Evolutionary conservation across 306 rosid species (phyloP).

Genomic region (Malus fusca): DNA sequence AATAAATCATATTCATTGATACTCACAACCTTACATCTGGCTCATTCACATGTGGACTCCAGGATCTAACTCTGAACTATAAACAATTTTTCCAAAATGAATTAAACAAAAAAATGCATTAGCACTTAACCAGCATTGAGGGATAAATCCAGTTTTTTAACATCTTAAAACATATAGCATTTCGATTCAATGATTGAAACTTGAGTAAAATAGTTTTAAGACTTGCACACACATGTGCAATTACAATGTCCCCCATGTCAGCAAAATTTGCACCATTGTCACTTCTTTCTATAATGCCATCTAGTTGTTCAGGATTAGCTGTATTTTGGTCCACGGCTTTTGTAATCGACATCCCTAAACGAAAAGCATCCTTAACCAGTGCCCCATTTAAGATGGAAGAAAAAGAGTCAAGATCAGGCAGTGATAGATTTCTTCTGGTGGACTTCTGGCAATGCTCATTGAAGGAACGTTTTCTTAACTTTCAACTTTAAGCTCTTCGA

Average conservation of each 20-base stretch:
- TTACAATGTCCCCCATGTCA: no score
- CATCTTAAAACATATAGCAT: neutral
- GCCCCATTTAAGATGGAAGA: constrained; percentile 54
- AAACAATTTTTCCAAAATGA: constrained; percentile 8
- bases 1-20: no score
- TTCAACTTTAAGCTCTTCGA: constrained; percentile 58
- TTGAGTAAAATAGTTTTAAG: no score
- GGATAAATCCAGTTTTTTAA: neutral
- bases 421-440: constrained; percentile 62
- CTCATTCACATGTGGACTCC: constrained; percentile 18
- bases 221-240: no score
- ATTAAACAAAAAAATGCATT: neutral
- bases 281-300: constrained; percentile 20
- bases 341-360: no score
- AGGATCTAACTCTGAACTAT: constrained; percentile 26
- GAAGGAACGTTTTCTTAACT: constrained; percentile 58
- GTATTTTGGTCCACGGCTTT: neutral
- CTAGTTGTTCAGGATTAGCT: constrained; percentile 17
- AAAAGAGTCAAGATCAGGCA: constrained; percentile 60
- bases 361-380: constrained; percentile 10
- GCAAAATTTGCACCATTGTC: constrained; percentile 12
- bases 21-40: no score
- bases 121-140: neutral
- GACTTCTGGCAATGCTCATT: no score
- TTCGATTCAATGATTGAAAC: no score